Base-by-base conservation (phyloP, 352 stramenopile genomes). In the Nothophytophthora sp. region DNA sequence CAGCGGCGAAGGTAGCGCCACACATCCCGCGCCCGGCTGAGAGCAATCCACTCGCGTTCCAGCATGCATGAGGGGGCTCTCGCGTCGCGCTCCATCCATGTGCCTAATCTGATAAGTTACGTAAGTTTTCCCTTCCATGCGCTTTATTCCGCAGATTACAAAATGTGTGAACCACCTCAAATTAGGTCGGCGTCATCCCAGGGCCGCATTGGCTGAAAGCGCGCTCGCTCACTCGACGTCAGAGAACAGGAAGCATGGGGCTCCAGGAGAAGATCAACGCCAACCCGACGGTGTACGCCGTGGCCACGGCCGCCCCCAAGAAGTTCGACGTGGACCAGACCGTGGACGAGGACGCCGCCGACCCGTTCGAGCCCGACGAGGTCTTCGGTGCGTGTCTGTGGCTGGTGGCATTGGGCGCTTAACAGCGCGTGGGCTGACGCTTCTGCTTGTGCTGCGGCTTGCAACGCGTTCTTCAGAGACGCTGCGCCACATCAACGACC, bases 401-500 rank as follows among this genome's bases (percentile, higher is more conserved):
- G n/a, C 16, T 44, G 13, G 25, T 29, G 7, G 29, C 24, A 25
- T 7, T 24, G 11, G 46, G 4, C 46, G 28, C 24, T 53, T 41
- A 45, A 45, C 24, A n/a, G n/a, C n/a, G n/a, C n/a, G n/a, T n/a
- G n/a, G n/a, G n/a, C n/a, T n/a, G n/a, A n/a, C n/a, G n/a, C n/a
- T n/a, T n/a, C n/a, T n/a, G n/a, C n/a, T n/a, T 36, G 12, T 41
- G 27, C 27, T 11, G 27, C 11, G 27, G 27, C 27, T 15, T 27
- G 34, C 10, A 22, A 41, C 15, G 8, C 10, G n/a, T 5, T 4
- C 27, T n/a, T 5, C 54, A 94, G 84, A 94, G 71, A 88, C 86
- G 15, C 67, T 94, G 42, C 80, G 87, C 32, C 79, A 96, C 54
- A 80, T 98, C 55, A 97, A 98, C 58, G 91, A 98, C 61, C 92